These are phyloP conservation scores for Kingdonia uniflora DNA, from an alignment of 164 flowering plant genomes.

Conservation along the genomic window DNA sequence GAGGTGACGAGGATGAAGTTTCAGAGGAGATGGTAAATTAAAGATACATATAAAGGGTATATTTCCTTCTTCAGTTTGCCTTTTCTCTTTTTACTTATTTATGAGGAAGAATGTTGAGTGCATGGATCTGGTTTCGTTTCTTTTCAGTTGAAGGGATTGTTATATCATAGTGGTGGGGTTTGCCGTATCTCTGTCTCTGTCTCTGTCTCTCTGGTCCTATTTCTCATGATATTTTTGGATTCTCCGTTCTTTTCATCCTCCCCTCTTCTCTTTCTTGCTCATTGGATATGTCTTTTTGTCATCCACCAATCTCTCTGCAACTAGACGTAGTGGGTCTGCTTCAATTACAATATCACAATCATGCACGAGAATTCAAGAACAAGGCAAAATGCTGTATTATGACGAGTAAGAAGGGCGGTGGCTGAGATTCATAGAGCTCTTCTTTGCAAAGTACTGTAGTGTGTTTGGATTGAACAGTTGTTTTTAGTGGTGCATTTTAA, in stretches of 20 bases:
- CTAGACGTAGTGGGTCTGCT: neutral
- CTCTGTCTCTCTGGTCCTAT: no score
- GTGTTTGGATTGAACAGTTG: constrained; percentile 24
- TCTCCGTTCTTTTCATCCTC: no score
- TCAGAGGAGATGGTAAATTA: neutral
- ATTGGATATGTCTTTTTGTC: neutral
- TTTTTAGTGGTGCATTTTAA: no score
- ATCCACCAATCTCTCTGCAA: neutral
- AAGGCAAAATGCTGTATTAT: neutral
- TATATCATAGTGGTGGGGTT: no score
- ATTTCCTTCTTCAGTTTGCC: neutral
- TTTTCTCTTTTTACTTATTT: neutral
- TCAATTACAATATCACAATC: no score
- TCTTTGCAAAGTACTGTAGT: constrained; percentile 4
- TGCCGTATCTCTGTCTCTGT: no score
- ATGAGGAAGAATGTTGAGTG: neutral
- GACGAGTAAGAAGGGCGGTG: neutral
- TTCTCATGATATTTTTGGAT: no score
- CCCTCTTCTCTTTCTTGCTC: no score
- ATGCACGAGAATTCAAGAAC: no score
- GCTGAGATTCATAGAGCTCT: neutral
- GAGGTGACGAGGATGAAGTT: neutral
- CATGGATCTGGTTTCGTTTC: no score
- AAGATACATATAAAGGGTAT: neutral
- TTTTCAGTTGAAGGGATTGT: no score